Base-by-base conservation (phyloP, 2,329 filamentous ascomycete genomes). In the Pleurostoma richardsiae region DNA sequence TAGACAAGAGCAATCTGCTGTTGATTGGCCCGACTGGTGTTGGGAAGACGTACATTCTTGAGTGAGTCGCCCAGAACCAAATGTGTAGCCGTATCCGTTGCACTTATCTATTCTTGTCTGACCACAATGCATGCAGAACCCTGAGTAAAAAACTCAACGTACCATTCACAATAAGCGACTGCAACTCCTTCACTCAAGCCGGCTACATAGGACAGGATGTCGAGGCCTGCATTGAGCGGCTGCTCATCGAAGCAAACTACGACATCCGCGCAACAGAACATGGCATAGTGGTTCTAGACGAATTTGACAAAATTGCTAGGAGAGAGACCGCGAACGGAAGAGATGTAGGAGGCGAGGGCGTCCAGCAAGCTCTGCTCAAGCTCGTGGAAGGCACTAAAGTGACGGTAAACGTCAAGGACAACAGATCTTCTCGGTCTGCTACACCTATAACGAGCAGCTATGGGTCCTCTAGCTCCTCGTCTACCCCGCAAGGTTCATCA, bases 181-280 rank as follows among this genome's bases (percentile, higher is more conserved):
- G 92, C 66, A 96, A 94, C 43, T 88, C 91, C 5, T 90, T 97
- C 53, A 97, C 92, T 0, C 92, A 96, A 68, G 92, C 92, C 4
- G 92, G 94, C 29, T 99, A 99, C 59, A 96, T 99, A 55, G 94
- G 94, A 30, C 92, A 97, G 61, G 94, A 99, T 62, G 92, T 92
- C n/a, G 94, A 99, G 62, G 85, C 89, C 1, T 96, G 92, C 57
- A 90, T 99, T 39, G 90, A 96, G 60, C 80, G 94, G 40, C 76
- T 99, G 29, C 75, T 99, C 7, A 88, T 95, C 46, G 90, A 95
- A 49, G 84, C 92, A 6, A 92, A 95, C 63, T 95, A 95, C 65
- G 88, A 95, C 56, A 81, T 94, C 29, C 82, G 83, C 49, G 83
- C 86, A 46, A 86, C 90, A 6, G 92, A 99, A 62, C 82, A 88